A percentile compares a stretch with the other conserved stretches of the same genome.
Evolutionary conservation across 345 rosid genomes (phyloP).

Genomic region (Heritiera fomes): DNA sequence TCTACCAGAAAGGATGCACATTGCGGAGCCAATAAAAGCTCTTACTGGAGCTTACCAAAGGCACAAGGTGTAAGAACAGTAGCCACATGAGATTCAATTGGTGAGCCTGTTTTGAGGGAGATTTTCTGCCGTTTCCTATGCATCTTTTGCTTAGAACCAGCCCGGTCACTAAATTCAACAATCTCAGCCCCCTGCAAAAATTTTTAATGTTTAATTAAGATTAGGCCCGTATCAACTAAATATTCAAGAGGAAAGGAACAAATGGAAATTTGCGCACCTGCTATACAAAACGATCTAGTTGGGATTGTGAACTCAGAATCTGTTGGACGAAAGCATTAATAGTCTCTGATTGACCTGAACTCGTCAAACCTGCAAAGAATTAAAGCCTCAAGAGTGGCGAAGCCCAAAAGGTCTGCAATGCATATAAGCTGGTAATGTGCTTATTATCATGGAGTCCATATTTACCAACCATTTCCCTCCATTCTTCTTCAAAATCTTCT

Average conservation of each 20-base stretch:
- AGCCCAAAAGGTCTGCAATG: conserved; percentile 53
- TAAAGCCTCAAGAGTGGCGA: conserved; percentile 52
- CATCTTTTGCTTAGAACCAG: conserved; percentile 44
- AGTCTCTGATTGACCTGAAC: conserved; percentile 39
- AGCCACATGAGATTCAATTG: conserved; percentile 64
- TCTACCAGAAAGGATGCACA: conserved; percentile 52
- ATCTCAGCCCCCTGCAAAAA: conserved; percentile 46
- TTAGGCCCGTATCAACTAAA: background rate
- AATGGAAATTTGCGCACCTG: conserved; percentile 29
- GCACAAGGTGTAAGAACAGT: conserved; percentile 58
- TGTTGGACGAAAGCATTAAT: conserved; percentile 42
- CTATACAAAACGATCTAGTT: conserved; percentile 44
- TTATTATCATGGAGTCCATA: conserved; percentile 51
- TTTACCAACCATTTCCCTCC: conserved; percentile 50
- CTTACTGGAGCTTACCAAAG: conserved; percentile 57
- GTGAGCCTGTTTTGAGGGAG: conserved; percentile 57
- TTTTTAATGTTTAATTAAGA: background rate
- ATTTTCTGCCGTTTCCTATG: conserved; percentile 40
- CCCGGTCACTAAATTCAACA: conserved; percentile 34
- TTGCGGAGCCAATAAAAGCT: conserved; percentile 62
- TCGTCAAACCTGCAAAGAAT: conserved; percentile 54
- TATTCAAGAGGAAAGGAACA: background rate
- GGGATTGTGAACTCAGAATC: conserved; percentile 47
- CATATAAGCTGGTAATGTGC: conserved; percentile 52
- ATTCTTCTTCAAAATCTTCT: conserved; percentile 52